Base-by-base conservation (phyloP, 1,284 basidiomycete species). In the Coriolopsis trogii region DNA sequence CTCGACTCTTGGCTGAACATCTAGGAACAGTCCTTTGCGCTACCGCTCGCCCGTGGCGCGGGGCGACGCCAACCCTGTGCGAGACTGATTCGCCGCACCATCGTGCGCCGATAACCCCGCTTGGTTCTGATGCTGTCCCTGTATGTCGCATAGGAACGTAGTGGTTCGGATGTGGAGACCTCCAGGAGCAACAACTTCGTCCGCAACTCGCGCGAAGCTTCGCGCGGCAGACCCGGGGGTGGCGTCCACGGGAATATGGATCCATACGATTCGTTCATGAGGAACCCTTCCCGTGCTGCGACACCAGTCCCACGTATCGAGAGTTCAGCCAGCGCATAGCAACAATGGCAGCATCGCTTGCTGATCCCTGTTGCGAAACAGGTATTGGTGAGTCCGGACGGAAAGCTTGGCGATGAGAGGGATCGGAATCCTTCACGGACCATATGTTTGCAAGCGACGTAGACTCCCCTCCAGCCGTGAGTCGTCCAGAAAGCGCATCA, bases 311-410 rank as follows among this genome's bases (percentile, higher is more conserved):
- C 26, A 30, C 16, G 18, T 20, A 21, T 30, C 26, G 31, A 16
- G 16, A 41, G 41, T 29, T 30, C 41, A 30, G 41, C 41, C 26
- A 41, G 41, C 16, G 21, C 10, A 26, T 18, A 41, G 16, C 41
- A 41, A 13, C 41, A 41, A n/a, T n/a, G 31, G 41, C 41, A 41
- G 28, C 28, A 30, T 41, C 41, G 41, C 41, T 29, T 31, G 41
- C 41, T 41, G n/a, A 30, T 13, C 18, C 28, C 41, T 21, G 31
- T 20, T 13, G 41, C 18, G 18, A 30, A 15, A 40, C 13, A 10
- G 28, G 21, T 10, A 6, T n/a, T 10, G 18, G n/a, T 7, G 21
- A 6, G 1, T 31, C 5, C 8, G n/a, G 6, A 7, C 16, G 41
- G 31, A 6, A n/a, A n/a, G n/a, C n/a, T n/a, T n/a, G n/a, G 26